Base-by-base conservation (phyloP, 2,329 filamentous ascomycete genomes). In the Monilinia laxa region DNA sequence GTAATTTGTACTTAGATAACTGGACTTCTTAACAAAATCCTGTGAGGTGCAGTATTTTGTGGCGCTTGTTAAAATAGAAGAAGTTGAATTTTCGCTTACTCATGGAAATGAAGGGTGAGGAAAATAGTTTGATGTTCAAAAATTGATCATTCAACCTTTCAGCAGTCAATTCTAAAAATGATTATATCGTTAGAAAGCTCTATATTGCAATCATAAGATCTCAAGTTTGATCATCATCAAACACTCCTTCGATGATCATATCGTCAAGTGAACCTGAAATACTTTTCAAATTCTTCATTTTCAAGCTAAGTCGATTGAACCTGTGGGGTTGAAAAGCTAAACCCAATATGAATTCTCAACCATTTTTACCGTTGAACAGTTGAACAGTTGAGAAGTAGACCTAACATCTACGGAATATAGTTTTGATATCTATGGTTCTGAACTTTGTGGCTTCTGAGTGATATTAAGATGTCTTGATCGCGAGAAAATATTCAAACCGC, bases 201-300 rank as follows among this genome's bases (percentile, higher is more conserved):
- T 18, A 2, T 25, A 23, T 12, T 25, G 12, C 0, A 38, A 18
- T 2, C 0, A 35, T 25, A 51, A 18, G 2, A 2, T 3, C 10
- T 11, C 11, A 0, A 10, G 4, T 11, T 11, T 0, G 1, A 18
- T 1, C 1, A 25, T 1, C 4, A 38, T 7, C 11, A 51, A 35
- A 18, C 1, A 3, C 5, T 11, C 14, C n/a, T 9, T 3, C 14
- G 20, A 23, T 23, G 28, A 38, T 23, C 9, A 18, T 18, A 51
- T 25, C 2, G 4, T 35, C 28, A 35, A 60, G 45, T 25, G 28
- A 51, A 51, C 1, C 35, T 49, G 25, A 49, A 42, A 35, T 6
- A 10, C 18, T 28, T 14, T 49, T 23, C 42, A 49, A 16, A 20
- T 49, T 59, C 57, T 35, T n/a, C 57, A 59, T 59, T 35, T 59